Conservation (phyloP, 495 filamentous ascomycete species). For the Elasticomyces elasticus region DNA sequence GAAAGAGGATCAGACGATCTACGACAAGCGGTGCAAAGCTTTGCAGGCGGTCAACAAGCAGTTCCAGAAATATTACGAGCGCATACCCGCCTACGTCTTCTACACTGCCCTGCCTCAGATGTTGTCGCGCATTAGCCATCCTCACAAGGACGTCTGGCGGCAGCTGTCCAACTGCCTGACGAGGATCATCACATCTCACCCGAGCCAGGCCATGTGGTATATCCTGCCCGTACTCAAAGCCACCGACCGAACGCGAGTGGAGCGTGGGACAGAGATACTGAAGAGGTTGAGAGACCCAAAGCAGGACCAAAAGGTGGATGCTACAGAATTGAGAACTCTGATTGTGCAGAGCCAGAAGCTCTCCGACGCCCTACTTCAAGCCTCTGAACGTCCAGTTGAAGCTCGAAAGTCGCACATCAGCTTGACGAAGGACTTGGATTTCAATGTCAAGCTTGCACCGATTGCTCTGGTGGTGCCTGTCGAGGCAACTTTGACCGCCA, state of each 20-base stretch:
- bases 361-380: constrained; percentile 67
- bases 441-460: constrained; percentile 73
- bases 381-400: constrained; percentile 66
- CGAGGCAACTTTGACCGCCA: constrained; percentile 73
- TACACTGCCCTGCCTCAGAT: constrained; percentile 91
- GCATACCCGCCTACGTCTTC: constrained; percentile 76
- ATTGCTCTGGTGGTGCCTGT: constrained; percentile 79
- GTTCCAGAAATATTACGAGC: constrained; percentile 60
- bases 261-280: constrained; percentile 44
- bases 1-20: constrained; percentile 32
- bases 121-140: constrained; percentile 81
- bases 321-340: constrained; percentile 53
- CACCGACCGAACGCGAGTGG: constrained; percentile 40
- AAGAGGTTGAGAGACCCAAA: constrained; percentile 35
- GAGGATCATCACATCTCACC: constrained; percentile 68
- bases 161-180: constrained; percentile 66
- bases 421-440: constrained; percentile 63
- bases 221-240: constrained; percentile 69
- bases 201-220: constrained; percentile 89
- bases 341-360: constrained; percentile 72
- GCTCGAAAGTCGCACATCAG: constrained; percentile 60
- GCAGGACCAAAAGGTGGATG: constrained; percentile 28
- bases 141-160: constrained; percentile 62
- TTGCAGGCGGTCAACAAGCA: constrained; percentile 62
- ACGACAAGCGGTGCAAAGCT: constrained; percentile 49